Evolutionary conservation across 345 rosid genomes (phyloP), one percentile per base, ranked within the genome.

Genomic region (Citrus sp.): DNA sequence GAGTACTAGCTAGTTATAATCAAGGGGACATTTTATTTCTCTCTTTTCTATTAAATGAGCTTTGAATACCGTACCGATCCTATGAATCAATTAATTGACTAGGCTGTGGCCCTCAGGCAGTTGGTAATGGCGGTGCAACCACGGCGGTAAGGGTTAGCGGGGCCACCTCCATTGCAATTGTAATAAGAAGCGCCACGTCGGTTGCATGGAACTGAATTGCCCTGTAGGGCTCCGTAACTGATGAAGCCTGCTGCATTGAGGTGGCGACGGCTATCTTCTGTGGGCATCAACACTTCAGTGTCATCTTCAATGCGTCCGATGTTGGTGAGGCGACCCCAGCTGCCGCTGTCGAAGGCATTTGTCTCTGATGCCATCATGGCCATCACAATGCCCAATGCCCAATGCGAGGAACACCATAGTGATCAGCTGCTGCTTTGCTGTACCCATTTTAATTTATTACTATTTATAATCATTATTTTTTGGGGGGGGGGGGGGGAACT

Each of bases 271-370:
- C 66, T 83, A 21, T 59, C 75, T 69, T 87, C 91, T 2, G 84
- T 78, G 65, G 83, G 89, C 87, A 85, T 78, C 82, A 84, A 42
- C 22, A 78, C 42, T 68, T 87, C 88, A 22, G 79, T 74, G 9
- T 67, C 85, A 59, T 82, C 82, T 14, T 19, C 64, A 62, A 25
- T 54, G 58, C 71, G 49, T 19, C 68, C 68, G n/a, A 65, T 34
- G 68, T 34, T 72, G 79, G 78, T 46, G 6, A 84, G 28, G 21
- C 62, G 21, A 40, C 27, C 72, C 55, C 72, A 68, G 68, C 1
- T 65, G 40, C 40, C 10, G 19, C 35, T 32, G 40, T 65, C 68
- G 40, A 65, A 65, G 7, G 60, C 7, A 19, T 56, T 42, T 42
- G 51, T 3, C 51, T 12, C 51, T 42, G 51, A 12, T 42, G 51